Evolutionary conservation across 1,284 basidiomycete genomes (phyloP).

Genomic region (Grifola frondosa): DNA sequence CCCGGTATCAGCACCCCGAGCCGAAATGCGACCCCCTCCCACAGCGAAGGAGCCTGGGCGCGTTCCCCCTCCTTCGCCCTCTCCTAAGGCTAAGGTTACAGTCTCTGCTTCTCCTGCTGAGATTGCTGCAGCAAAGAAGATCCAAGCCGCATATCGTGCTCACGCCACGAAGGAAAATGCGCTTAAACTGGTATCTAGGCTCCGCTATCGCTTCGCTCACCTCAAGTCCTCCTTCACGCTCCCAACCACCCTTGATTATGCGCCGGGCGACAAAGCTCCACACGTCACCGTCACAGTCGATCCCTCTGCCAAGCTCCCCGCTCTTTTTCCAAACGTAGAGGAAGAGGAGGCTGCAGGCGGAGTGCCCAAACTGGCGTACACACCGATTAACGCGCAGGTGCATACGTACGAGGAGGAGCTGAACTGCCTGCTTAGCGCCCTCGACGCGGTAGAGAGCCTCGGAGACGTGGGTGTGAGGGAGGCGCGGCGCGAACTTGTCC

Average conservation of each 20-base stretch:
- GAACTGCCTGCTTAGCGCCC: constrained; percentile 57
- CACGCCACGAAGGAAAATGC: constrained; percentile 18
- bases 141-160: constrained; percentile 27
- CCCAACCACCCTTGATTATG: constrained; percentile 28
- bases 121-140: constrained; percentile 26
- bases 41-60: constrained; percentile 4
- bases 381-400: constrained; percentile 44
- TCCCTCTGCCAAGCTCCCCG: background rate
- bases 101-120: constrained; percentile 13
- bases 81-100: constrained; percentile 3
- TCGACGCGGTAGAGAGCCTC: constrained; percentile 68
- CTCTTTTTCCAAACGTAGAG: constrained; percentile 3
- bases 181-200: constrained; percentile 20
- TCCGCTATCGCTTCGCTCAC: constrained; percentile 24
- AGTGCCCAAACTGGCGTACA: constrained; percentile 35
- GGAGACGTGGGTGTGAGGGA: constrained; percentile 58
- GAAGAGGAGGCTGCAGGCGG: constrained; percentile 8
- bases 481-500: constrained; percentile 56
- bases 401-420: constrained; percentile 54
- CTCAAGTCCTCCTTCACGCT: constrained; percentile 23
- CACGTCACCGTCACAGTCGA: constrained; percentile 18
- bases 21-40: background rate
- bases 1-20: background rate
- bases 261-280: constrained; percentile 2
- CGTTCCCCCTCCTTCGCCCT: constrained; percentile 8